Conservation (phyloP, 495 filamentous ascomycete species). For the Acidiella bohemica region DNA sequence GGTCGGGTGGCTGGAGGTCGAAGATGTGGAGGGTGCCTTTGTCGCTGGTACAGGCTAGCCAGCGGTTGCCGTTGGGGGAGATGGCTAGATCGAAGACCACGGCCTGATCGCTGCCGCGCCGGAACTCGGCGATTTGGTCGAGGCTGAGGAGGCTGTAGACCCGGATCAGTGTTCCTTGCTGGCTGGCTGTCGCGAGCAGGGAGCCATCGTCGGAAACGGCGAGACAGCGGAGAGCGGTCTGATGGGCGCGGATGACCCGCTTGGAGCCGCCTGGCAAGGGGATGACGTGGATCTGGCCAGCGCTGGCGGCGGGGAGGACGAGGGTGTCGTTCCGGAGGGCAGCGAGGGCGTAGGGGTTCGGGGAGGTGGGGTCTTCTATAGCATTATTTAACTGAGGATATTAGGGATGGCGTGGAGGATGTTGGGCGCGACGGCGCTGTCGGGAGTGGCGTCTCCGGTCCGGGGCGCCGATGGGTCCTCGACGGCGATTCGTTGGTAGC, state of each 20-base stretch:
- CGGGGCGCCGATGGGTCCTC: constrained; percentile 5
- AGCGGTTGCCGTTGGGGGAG: constrained; percentile 59
- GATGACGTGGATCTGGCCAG: constrained; percentile 85
- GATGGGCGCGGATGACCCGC: constrained; percentile 88
- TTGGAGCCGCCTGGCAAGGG: constrained; percentile 70
- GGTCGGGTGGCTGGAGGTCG: constrained; percentile 42
- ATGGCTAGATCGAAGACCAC: constrained; percentile 77
- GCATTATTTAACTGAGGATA: no score
- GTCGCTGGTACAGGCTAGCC: constrained; percentile 89
- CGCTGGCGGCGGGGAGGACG: constrained; percentile 69
- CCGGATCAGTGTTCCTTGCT: constrained; percentile 84
- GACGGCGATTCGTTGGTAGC: constrained; percentile 7
- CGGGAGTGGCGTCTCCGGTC: neutral
- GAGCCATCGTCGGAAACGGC: constrained; percentile 68
- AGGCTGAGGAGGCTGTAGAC: constrained; percentile 67
- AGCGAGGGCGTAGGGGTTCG: constrained; percentile 74
- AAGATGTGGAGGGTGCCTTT: constrained; percentile 93
- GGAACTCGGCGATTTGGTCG: constrained; percentile 65
- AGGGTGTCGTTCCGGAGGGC: constrained; percentile 58
- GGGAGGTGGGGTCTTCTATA: constrained; percentile 54
- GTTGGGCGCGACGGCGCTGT: constrained; percentile 8
- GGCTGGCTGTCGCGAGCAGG: constrained; percentile 78
- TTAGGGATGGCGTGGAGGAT: constrained; percentile 6
- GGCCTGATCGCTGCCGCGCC: constrained; percentile 79
- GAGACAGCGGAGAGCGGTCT: constrained; percentile 63